A percentile compares a stretch with the other conserved stretches of the same genome.
Evolutionary conservation across 768 basidiomycete species (phyloP).

Genomic region (Kwoniella europaea): DNA sequence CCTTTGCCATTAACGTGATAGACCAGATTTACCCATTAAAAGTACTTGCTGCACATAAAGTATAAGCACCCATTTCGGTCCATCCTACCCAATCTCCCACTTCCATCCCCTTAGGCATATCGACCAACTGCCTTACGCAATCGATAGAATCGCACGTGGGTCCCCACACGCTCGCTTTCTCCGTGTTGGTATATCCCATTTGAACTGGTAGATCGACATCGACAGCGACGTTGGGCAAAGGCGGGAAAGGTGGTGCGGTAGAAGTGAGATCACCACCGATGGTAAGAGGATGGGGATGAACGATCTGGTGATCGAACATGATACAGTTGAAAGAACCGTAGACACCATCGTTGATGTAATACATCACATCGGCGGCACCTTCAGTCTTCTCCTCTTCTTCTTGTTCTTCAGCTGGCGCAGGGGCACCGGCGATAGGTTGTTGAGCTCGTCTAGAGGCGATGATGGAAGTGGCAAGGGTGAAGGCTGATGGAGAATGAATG

Average conservation of each 20-base stretch:
- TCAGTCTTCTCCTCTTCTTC: conserved; percentile 57
- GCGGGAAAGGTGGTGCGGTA: conserved; percentile 45
- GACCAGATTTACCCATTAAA: conserved; percentile 71
- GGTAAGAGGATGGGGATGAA: conserved; percentile 72
- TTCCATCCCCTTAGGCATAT: conserved; percentile 69
- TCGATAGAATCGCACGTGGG: conserved; percentile 99
- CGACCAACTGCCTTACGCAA: conserved; percentile 70
- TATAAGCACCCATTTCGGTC: conserved; percentile 98
- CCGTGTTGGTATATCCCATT: conserved; percentile 56
- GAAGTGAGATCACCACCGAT: conserved; percentile 44
- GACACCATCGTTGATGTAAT: conserved; percentile 99
- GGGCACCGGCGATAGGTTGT: conserved; percentile 52
- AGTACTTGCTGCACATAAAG: conserved; percentile 92
- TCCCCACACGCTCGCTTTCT: conserved; percentile 80
- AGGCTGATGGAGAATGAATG: conserved; percentile 63
- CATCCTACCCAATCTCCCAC: conserved; percentile 99
- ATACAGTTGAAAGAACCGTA: conserved; percentile 76
- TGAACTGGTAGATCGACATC: conserved; percentile 56
- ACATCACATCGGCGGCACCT: conserved; percentile 73
- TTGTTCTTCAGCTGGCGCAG: conserved; percentile 54
- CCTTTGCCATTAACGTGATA: no score
- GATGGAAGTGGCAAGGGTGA: conserved; percentile 88
- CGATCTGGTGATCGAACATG: conserved; percentile 92
- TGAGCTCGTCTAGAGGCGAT: conserved; percentile 74
- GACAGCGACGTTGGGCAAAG: conserved; percentile 57